phyloP scores from a whole-genome alignment of 225 moss, liverwort and hornwort species.

The Physcomitrium patens region DNA sequence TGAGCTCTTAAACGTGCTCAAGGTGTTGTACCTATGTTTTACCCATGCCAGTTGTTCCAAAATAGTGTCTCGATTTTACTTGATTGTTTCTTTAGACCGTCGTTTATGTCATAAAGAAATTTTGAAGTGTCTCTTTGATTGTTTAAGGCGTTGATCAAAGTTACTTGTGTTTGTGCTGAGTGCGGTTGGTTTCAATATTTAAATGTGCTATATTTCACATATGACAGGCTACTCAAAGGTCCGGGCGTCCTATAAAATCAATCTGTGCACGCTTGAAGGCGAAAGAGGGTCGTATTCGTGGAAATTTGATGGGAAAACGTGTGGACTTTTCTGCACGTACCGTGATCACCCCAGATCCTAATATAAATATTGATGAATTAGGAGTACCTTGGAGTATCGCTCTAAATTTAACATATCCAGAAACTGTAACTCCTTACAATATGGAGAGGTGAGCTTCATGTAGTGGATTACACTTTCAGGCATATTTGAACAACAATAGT shows the following conservation, averaged over 20 bases:
- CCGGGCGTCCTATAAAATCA: constrained; percentile 98
- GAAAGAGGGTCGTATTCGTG: constrained; percentile 97
- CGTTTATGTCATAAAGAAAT: too few relatives aligned
- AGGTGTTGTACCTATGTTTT: too few relatives aligned
- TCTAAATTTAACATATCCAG: constrained; percentile 95
- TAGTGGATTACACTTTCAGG: neutral
- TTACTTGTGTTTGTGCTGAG: neutral
- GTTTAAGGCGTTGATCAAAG: neutral
- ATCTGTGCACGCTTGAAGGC: constrained; percentile 97
- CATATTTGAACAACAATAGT: neutral
- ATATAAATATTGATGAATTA: constrained; percentile 98
- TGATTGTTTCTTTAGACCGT: neutral
- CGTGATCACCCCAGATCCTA: constrained; percentile 98
- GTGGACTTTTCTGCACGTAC: constrained; percentile 99
- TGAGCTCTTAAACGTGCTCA: constrained; percentile 4
- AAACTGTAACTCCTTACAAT: constrained; percentile 99
- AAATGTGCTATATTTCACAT: constrained; percentile 2
- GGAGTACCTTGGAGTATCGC: constrained; percentile 99
- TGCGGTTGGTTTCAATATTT: neutral
- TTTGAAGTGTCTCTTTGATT: neutral
- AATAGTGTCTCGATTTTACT: constrained; percentile 1
- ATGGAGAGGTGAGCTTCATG: constrained; percentile 73
- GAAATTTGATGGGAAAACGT: constrained; percentile 98
- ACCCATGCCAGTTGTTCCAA: neutral
- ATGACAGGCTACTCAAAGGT: constrained; percentile 91